Percentiles rank a stretch among this genome's conserved stretches.
phyloP scores from a whole-genome alignment of 2,329 filamentous ascomycete genomes.

The Sclerotinia minor region DNA sequence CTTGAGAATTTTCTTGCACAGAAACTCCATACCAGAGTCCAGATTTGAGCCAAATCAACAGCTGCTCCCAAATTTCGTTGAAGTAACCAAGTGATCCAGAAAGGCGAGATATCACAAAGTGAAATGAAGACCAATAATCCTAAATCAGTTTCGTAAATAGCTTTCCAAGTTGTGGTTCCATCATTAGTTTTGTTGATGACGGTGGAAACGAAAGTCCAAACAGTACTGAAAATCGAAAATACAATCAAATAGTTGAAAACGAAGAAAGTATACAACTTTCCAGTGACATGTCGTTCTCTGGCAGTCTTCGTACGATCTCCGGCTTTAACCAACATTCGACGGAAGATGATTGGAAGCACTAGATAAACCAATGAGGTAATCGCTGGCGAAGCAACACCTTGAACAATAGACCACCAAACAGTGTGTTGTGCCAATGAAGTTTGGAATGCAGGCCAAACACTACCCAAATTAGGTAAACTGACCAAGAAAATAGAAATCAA shows the following conservation, averaged over 20 bases:
- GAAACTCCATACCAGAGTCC: constrained; percentile 80
- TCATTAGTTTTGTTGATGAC: constrained; percentile 61
- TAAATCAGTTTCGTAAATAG: constrained; percentile 64
- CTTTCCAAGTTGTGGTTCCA: constrained; percentile 64
- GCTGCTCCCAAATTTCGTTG: constrained; percentile 91
- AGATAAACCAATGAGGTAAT: constrained; percentile 86
- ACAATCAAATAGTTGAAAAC: constrained; percentile 95
- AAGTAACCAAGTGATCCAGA: constrained; percentile 92
- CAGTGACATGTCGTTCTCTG: constrained; percentile 85
- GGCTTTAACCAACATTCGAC: constrained; percentile 76
- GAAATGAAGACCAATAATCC: constrained; percentile 67
- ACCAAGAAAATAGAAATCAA: constrained; percentile 92
- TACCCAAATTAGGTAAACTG: constrained; percentile 77
- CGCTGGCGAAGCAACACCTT: constrained; percentile 87
- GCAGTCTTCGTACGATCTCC: constrained; percentile 92
- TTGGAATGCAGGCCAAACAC: constrained; percentile 76
- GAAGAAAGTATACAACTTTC: constrained; percentile 92
- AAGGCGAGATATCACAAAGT: constrained; percentile 79
- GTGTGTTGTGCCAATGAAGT: constrained; percentile 61
- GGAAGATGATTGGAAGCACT: constrained; percentile 86
- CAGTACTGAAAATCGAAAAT: constrained; percentile 85
- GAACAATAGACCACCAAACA: constrained; percentile 78
- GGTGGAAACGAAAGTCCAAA: constrained; percentile 70
- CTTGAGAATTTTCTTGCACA: constrained; percentile 80
- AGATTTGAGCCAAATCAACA: constrained; percentile 88